phyloP scores from a whole-genome alignment of 805 yeast genomes.

The Monosporozyma aerobia region DNA sequence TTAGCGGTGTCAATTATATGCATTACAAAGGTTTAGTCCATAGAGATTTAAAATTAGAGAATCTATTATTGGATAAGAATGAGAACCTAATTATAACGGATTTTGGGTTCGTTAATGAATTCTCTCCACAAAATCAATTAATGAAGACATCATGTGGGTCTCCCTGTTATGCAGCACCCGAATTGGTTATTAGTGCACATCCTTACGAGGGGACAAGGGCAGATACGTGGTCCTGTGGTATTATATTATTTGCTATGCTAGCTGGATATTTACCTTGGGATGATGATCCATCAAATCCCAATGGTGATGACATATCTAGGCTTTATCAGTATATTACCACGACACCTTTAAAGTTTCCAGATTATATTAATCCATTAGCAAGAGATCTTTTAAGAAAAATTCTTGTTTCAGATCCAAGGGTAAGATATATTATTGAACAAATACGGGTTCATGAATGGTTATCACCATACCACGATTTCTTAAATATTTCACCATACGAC shows the following conservation, averaged over 20 bases:
- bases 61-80: conserved; percentile 73
- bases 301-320: conserved; percentile 86
- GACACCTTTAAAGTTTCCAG: conserved; percentile 92
- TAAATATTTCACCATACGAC: conserved; percentile 77
- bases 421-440: conserved; percentile 57
- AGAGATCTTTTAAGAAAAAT: conserved; percentile 82
- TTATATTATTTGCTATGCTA: conserved; percentile 89
- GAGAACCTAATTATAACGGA: conserved; percentile 81
- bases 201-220: conserved; percentile 90
- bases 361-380: conserved; percentile 81
- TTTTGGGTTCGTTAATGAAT: conserved; percentile 92
- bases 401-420: conserved; percentile 74
- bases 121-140: conserved; percentile 45
- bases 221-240: conserved; percentile 96
- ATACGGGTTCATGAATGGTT: conserved; percentile 84
- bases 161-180: conserved; percentile 98
- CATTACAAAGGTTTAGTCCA: conserved; percentile 87
- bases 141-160: conserved; percentile 96
- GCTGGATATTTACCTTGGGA: conserved; percentile 97
- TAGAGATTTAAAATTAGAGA: conserved; percentile 85
- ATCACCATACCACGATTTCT: conserved; percentile 69
- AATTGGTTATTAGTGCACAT: conserved; percentile 74
- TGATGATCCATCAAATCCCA: conserved; percentile 94
- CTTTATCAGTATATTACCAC: conserved; percentile 85
- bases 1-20: conserved; percentile 91